Conservation (phyloP, 1,139 yeast species). For the Suhomyces chickasaworum region DNA sequence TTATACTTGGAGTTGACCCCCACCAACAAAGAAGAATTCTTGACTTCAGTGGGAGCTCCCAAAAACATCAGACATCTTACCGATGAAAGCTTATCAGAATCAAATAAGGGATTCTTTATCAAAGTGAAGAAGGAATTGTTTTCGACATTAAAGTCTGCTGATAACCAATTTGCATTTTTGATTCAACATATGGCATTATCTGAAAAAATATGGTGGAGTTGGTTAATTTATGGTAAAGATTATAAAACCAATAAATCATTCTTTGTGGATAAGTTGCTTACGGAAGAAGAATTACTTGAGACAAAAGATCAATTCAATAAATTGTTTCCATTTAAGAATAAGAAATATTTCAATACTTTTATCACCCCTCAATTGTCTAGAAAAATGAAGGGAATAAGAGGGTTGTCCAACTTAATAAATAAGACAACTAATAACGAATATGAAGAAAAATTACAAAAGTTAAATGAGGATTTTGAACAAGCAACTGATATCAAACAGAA, state of each 20-base stretch:
- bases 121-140: conserved; percentile 33
- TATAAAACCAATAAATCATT: conserved; percentile 33
- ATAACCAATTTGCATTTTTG: conserved; percentile 30
- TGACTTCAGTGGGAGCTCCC: conserved; percentile 28
- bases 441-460: conserved; percentile 13
- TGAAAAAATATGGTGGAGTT: conserved; percentile 46
- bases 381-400: conserved; percentile 41
- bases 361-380: conserved; percentile 49
- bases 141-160: conserved; percentile 24
- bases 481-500: conserved; percentile 13
- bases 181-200: conserved; percentile 30
- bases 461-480: conserved; percentile 17
- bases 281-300: conserved; percentile 25
- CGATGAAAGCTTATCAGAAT: conserved; percentile 36
- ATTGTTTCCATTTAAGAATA: conserved; percentile 34
- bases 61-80: conserved; percentile 38
- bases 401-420: conserved; percentile 29
- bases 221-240: conserved; percentile 45
- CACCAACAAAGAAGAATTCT: conserved; percentile 26
- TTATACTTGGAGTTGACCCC: conserved; percentile 35
- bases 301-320: conserved; percentile 21
- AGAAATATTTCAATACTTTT: conserved; percentile 43
- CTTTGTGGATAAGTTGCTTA: conserved; percentile 27
- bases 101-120: conserved; percentile 23
- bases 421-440: conserved; percentile 2